These are phyloP conservation scores for Cyberlindnera euphorbiae DNA, from an alignment of 805 yeast genomes.

Conservation along the genomic window DNA sequence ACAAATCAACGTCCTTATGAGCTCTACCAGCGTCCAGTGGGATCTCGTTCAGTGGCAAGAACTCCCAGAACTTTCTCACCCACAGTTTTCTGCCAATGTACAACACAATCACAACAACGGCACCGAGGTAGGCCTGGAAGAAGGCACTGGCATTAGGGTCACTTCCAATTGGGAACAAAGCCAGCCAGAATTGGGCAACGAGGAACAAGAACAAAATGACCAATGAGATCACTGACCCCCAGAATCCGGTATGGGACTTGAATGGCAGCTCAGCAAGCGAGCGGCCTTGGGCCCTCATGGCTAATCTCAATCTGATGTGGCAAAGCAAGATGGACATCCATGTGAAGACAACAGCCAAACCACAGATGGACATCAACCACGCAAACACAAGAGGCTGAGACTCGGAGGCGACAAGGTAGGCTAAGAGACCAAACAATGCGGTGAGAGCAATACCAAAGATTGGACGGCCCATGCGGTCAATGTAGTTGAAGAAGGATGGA, in stretches of 20 bases:
- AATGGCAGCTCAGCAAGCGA: constrained; percentile 37
- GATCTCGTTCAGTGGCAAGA: constrained; percentile 42
- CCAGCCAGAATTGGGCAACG: constrained; percentile 44
- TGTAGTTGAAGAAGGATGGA: constrained; percentile 38
- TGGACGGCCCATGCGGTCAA: constrained; percentile 49
- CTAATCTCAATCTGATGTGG: constrained; percentile 42
- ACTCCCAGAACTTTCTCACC: constrained; percentile 37
- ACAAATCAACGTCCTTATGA: constrained; percentile 49
- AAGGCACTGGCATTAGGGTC: constrained; percentile 30
- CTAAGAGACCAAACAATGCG: constrained; percentile 37
- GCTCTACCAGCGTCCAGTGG: constrained; percentile 64
- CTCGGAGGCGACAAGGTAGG: constrained; percentile 41
- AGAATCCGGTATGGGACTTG: constrained; percentile 37
- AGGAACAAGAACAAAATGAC: constrained; percentile 33
- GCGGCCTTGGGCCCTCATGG: constrained; percentile 39
- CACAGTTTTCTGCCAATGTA: constrained; percentile 40
- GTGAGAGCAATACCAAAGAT: constrained; percentile 38
- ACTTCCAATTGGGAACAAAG: constrained; percentile 39
- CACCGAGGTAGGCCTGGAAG: constrained; percentile 39
- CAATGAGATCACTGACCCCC: constrained; percentile 39
- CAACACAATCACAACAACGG: constrained; percentile 34
- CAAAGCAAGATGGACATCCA: constrained; percentile 45
- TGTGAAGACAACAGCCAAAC: constrained; percentile 43
- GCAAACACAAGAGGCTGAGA: constrained; percentile 37
- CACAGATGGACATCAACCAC: constrained; percentile 48